phyloP scores from a whole-genome alignment of 768 basidiomycete species.

The Lactarius sp. region DNA sequence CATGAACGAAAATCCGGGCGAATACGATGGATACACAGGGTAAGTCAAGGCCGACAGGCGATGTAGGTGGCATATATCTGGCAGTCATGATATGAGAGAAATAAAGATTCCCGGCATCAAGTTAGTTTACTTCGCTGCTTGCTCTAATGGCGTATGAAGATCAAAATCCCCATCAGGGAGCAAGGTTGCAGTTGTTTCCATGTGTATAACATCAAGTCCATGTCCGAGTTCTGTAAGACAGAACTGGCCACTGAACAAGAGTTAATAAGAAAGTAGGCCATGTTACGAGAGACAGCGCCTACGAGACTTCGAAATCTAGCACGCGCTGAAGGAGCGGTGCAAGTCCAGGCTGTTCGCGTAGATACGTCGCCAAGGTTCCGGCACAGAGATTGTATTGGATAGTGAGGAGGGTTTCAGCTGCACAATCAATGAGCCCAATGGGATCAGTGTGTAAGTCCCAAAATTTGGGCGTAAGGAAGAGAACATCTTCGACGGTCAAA shows the following conservation, averaged over 20 bases:
- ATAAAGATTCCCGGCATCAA: not conserved
- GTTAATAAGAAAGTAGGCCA: too few relatives aligned
- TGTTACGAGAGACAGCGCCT: constrained; percentile 17
- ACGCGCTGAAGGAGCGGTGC: constrained; percentile 29
- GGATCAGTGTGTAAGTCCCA: constrained; percentile 38
- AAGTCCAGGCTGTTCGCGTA: constrained; percentile 28
- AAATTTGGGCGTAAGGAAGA: constrained; percentile 33
- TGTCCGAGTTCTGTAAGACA: constrained; percentile 45
- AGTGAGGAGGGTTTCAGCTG: constrained; percentile 33
- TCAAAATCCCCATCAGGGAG: constrained; percentile 37
- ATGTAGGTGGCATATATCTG: constrained; percentile 45
- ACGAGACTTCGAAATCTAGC: constrained; percentile 33
- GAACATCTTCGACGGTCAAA: constrained; percentile 33
- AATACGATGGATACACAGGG: constrained; percentile 40
- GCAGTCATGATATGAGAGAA: not conserved
- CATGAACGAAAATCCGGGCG: constrained; percentile 36
- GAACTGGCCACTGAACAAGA: constrained; percentile 33
- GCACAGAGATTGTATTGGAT: constrained; percentile 38
- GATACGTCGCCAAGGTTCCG: constrained; percentile 35
- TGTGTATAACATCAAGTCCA: constrained; percentile 40
- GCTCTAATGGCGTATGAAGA: constrained; percentile 35
- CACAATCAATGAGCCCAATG: constrained; percentile 32
- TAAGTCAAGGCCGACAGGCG: constrained; percentile 28
- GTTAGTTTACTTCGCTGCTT: constrained; percentile 38
- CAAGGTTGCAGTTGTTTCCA: constrained; percentile 42